These are phyloP conservation scores for Sphaerosporella brunnea DNA, from an alignment of 495 filamentous ascomycete species.

Conservation along the genomic window DNA sequence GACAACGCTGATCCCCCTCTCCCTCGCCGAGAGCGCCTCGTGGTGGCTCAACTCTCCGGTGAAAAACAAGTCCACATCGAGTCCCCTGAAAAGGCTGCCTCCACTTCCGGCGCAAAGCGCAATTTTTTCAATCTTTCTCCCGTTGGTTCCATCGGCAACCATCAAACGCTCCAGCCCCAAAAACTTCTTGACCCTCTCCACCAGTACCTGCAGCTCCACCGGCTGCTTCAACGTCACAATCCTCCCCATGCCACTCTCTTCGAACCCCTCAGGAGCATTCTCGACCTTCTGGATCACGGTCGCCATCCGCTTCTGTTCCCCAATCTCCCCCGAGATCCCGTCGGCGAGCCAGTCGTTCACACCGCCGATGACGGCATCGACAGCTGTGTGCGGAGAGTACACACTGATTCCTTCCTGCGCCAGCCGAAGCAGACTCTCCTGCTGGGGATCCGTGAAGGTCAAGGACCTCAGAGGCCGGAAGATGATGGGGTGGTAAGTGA, in stretches of 20 bases:
- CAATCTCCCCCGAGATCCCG: slow-evolving; percentile 43
- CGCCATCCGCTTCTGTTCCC: slow-evolving; percentile 29
- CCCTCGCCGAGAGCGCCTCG: slow-evolving; percentile 66
- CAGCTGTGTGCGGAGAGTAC: slow-evolving; percentile 86
- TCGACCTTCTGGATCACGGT: slow-evolving; percentile 19
- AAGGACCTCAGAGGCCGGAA: slow-evolving; percentile 79
- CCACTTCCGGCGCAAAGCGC: slow-evolving; percentile 73
- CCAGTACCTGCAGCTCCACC: slow-evolving; percentile 6
- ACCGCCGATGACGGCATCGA: slow-evolving; percentile 73
- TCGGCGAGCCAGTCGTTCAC: slow-evolving; percentile 92
- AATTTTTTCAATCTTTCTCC: slow-evolving; percentile 14
- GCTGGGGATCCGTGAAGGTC: slow-evolving; percentile 68
- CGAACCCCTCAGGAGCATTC: slow-evolving; percentile 16
- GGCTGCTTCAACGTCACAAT: slow-evolving; percentile 10
- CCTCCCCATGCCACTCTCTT: slow-evolving; percentile 21
- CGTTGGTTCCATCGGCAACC: slow-evolving; percentile 8
- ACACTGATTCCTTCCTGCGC: slow-evolving; percentile 55
- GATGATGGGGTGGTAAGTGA: slow-evolving; percentile 93
- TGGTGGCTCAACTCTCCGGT: slow-evolving; percentile 92
- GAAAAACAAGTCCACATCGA: slow-evolving; percentile 57
- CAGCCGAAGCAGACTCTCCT: slow-evolving; percentile 63
- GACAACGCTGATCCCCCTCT: slow-evolving; percentile 72
- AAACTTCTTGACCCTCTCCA: slow-evolving; percentile 17
- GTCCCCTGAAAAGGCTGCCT: slow-evolving; percentile 48
- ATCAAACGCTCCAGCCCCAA: slow-evolving; percentile 18